These are phyloP conservation scores for Maudiozyma pseudohumilis DNA, from an alignment of 805 yeast genomes.

Conservation along the genomic window DNA sequence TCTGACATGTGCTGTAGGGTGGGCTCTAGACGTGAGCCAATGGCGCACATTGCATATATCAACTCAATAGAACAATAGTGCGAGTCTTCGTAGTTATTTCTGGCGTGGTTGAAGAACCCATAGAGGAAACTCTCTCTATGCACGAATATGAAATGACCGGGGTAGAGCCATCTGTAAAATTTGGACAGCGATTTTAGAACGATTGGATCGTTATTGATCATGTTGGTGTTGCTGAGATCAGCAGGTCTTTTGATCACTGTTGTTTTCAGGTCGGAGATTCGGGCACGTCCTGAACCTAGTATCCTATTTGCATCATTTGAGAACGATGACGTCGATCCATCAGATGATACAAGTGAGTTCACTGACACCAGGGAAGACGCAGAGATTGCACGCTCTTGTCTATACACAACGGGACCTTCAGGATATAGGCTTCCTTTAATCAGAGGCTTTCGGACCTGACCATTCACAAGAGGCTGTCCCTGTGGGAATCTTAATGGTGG, in stretches of 20 bases:
- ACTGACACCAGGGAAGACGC: constrained; percentile 8
- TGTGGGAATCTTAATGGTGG: constrained; percentile 1
- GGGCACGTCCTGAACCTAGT: constrained; percentile 15
- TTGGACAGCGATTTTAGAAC: constrained; percentile 27
- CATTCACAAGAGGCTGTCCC: neutral
- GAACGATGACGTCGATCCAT: constrained; percentile 5
- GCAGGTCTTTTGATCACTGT: constrained; percentile 24
- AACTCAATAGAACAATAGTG: constrained; percentile 47
- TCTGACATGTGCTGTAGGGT: constrained; percentile 34
- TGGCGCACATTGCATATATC: constrained; percentile 47
- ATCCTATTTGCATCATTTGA: neutral
- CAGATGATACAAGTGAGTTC: constrained; percentile 9
- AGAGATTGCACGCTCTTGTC: constrained; percentile 9
- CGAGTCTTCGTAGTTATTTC: constrained; percentile 31
- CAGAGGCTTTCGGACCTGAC: constrained; percentile 15
- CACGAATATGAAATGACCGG: constrained; percentile 53
- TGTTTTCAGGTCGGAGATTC: constrained; percentile 27
- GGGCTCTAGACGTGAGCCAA: constrained; percentile 45
- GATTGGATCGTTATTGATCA: constrained; percentile 22
- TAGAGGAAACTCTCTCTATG: constrained; percentile 52
- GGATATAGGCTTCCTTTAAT: constrained; percentile 28
- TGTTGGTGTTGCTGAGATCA: constrained; percentile 10
- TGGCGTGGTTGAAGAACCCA: constrained; percentile 50
- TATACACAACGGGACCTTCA: constrained; percentile 25
- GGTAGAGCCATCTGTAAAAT: constrained; percentile 55